Conservation (phyloP, 2,329 filamentous ascomycete species). For the Fusarium siculi region DNA sequence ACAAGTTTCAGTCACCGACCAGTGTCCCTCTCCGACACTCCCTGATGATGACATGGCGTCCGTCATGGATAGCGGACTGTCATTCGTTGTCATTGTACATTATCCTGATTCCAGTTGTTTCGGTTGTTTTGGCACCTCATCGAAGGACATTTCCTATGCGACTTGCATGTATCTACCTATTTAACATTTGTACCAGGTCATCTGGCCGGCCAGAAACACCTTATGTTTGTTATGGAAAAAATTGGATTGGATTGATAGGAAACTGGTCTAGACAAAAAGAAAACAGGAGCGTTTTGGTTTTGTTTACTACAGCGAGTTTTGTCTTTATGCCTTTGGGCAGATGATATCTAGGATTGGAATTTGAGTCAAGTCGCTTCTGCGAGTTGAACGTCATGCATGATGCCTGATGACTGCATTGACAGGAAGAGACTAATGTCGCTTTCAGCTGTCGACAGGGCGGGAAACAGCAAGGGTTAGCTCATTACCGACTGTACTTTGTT, state of each 20-base stretch:
- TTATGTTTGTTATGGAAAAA: background rate
- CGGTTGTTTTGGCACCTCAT: slow-evolving; percentile 24
- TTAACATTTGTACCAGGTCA: background rate
- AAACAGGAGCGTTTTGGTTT: slow-evolving; percentile 9
- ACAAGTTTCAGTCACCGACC: slow-evolving; percentile 13
- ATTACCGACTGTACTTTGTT: background rate
- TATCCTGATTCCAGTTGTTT: slow-evolving; percentile 26
- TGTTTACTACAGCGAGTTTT: slow-evolving; percentile 3
- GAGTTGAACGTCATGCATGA: slow-evolving; percentile 27
- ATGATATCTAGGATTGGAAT: background rate
- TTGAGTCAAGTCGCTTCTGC: background rate
- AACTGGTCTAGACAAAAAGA: slow-evolving; percentile 34
- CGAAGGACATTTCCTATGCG: slow-evolving; percentile 24
- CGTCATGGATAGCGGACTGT: slow-evolving; percentile 26
- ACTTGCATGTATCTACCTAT: slow-evolving; percentile 21
- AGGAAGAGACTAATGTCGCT: slow-evolving; percentile 9
- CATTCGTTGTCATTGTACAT: slow-evolving; percentile 6
- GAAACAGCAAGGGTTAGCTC: background rate
- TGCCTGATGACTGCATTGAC: slow-evolving; percentile 21
- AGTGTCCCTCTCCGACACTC: slow-evolving; percentile 9
- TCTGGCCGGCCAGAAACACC: slow-evolving; percentile 33
- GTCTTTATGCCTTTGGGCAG: background rate
- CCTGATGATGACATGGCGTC: slow-evolving; percentile 44
- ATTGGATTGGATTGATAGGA: background rate
- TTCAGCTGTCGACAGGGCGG: background rate